These are phyloP conservation scores for Laetiporus sulphureus DNA, from an alignment of 1,284 basidiomycete genomes.

Conservation along the genomic window DNA sequence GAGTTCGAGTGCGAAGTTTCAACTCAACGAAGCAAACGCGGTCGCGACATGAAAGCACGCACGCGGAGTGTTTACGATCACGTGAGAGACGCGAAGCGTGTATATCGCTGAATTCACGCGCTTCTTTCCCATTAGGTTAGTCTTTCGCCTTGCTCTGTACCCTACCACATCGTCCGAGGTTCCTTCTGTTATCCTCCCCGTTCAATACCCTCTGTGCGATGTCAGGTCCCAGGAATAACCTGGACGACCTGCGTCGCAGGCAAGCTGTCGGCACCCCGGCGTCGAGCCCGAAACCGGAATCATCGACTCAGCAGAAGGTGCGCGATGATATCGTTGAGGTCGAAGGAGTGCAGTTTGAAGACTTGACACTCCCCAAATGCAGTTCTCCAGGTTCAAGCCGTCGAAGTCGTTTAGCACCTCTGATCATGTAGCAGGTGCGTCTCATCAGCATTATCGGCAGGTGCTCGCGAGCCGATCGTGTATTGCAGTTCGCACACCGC, in stretches of 20 bases:
- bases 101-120: not conserved
- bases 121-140: not conserved
- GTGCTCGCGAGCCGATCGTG: not conserved
- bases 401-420: constrained; percentile 15
- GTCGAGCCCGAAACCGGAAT: constrained; percentile 7
- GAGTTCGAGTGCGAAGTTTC: not conserved
- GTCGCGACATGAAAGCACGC: constrained; percentile 2
- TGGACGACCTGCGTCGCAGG: constrained; percentile 24
- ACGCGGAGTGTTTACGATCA: constrained; percentile 16
- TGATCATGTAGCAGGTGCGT: constrained; percentile 12
- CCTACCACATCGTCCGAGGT: not conserved
- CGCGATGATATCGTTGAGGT: not conserved
- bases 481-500: not conserved
- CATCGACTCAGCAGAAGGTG: constrained; percentile 13
- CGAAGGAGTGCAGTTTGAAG: not conserved
- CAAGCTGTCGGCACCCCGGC: constrained; percentile 6
- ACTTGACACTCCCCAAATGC: not conserved
- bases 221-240: constrained; percentile 28
- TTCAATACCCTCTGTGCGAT: constrained; percentile 12
- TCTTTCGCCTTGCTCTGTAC: not conserved
- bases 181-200: not conserved
- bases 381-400: constrained; percentile 28
- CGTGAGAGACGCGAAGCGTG: constrained; percentile 13
- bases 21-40: not conserved
- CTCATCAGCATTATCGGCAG: not conserved